Percentiles rank a stretch among this genome's conserved stretches.
These are phyloP conservation scores for Nicotiana rustica DNA, from an alignment of 305 asterid genomes.

Conservation along the genomic window DNA sequence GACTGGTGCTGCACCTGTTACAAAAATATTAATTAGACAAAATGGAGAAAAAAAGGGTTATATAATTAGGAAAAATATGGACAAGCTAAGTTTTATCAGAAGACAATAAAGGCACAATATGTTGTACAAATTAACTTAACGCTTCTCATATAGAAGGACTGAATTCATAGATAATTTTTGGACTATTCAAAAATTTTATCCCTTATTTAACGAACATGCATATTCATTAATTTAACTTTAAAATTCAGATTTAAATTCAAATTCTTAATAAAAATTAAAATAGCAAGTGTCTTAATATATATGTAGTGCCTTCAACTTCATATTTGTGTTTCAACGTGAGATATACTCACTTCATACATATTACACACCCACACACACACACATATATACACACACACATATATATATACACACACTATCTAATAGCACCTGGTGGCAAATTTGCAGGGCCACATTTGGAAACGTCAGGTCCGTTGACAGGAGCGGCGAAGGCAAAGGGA, in stretches of 20 bases:
- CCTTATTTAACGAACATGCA: too few relatives aligned
- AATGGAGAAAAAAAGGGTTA: background rate
- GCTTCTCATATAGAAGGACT: background rate
- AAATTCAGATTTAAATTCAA: too few relatives aligned
- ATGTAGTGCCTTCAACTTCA: background rate
- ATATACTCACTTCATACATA: background rate
- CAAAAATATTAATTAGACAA: background rate
- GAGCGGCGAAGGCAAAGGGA: slow-evolving; percentile 53
- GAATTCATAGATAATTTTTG: background rate
- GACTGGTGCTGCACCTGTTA: slow-evolving; percentile 36
- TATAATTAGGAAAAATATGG: too few relatives aligned
- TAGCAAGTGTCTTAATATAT: too few relatives aligned
- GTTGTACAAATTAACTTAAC: background rate
- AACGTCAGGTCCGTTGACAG: slow-evolving; percentile 54
- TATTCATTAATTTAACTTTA: background rate
- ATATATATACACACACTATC: too few relatives aligned
- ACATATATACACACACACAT: too few relatives aligned
- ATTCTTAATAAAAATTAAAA: too few relatives aligned
- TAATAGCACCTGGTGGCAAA: slow-evolving; percentile 30
- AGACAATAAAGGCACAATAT: background rate
- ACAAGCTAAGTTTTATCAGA: background rate
- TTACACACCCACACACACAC: background rate
- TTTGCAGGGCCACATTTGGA: slow-evolving; percentile 53
- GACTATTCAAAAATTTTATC: background rate
- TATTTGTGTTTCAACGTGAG: background rate